Evolutionary conservation across 1,284 basidiomycete genomes (phyloP).

Genomic region (Kalmanozyma brasiliensis): DNA sequence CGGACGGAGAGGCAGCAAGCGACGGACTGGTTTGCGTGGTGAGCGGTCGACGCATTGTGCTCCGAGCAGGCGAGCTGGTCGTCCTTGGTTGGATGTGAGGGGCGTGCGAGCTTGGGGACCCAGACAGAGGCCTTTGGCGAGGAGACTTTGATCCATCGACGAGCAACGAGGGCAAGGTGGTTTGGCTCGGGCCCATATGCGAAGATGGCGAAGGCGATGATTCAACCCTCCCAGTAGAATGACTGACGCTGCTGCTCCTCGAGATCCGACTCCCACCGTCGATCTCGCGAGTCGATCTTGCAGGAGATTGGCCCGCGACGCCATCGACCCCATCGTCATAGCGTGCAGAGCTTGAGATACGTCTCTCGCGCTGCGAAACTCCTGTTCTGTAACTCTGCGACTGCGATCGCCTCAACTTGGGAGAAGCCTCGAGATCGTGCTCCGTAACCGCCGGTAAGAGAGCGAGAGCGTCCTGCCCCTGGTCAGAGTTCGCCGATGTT

Average conservation of each 20-base stretch:
- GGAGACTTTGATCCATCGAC: conserved; percentile 7
- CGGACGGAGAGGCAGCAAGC: conserved; percentile 3
- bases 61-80: conserved; percentile 31
- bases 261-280: conserved; percentile 12
- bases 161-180: neutral
- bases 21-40: conserved; percentile 21
- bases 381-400: neutral
- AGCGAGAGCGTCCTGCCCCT: neutral
- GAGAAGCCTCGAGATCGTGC: conserved; percentile 14
- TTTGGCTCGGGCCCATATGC: neutral
- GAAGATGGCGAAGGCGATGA: neutral
- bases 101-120: conserved; percentile 14
- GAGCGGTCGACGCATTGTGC: conserved; percentile 9
- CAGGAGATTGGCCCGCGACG: too few species aligned
- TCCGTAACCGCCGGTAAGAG: conserved; percentile 31
- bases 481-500: neutral
- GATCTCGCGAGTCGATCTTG: neutral
- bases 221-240: conserved; percentile 11
- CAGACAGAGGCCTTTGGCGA: conserved; percentile 27
- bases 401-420: conserved; percentile 1
- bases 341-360: neutral
- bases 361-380: neutral
- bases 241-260: conserved; percentile 39
- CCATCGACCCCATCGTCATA: too few species aligned
- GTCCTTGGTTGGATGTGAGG: conserved; percentile 46